Evolutionary conservation across 2,329 filamentous ascomycete species (phyloP), one percentile per base, ranked within the genome.

Genomic region (Stachybotrys echinatus): DNA sequence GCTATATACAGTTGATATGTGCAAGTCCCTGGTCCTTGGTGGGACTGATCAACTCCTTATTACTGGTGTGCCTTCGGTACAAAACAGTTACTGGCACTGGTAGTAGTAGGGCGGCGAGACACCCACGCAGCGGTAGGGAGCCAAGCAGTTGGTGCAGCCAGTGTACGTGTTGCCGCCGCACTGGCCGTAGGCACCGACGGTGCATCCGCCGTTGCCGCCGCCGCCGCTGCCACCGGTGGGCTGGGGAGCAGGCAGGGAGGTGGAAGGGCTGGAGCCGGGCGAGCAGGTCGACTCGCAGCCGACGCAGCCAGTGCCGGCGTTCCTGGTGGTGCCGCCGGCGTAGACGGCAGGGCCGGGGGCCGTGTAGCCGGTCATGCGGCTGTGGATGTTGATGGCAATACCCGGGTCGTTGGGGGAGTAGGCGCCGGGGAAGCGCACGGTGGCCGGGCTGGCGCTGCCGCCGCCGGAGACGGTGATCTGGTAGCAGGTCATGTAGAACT

Each of bases 321-420:
- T 54, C 61, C 71, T 71, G 5, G 66, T 71, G 3, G 65, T 64
- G 1, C 74, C 74, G n/a, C 65, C 64, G 0, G 68, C 53, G 48
- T 70, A 64, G 22, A 76, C 73, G 1, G 63, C 56, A 3, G 73
- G 73, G 3, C 74, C 74, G 1, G 74, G 74, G 5, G 70, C 71
- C 5, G 65, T 58, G 50, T 77, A 76, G 2, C 57, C 63, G 19
- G 55, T 56, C 48, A 75, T 54, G 43, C 67, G 61, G 8, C 65
- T 43, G 40, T 66, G 64, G 51, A 67, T 66, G 54, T 65, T 62
- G 54, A 67, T 50, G 47, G 56, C 52, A 23, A 58, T 58, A 22
- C 56, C 56, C 19, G 61, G 58, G 39, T 64, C 56, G 12, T 40
- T 49, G 7, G 57, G 51, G 10, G 54, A 53, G 53, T 62, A 62